Conservation (phyloP, 2,329 filamentous ascomycete species). For the Colletotrichum navitas region DNA sequence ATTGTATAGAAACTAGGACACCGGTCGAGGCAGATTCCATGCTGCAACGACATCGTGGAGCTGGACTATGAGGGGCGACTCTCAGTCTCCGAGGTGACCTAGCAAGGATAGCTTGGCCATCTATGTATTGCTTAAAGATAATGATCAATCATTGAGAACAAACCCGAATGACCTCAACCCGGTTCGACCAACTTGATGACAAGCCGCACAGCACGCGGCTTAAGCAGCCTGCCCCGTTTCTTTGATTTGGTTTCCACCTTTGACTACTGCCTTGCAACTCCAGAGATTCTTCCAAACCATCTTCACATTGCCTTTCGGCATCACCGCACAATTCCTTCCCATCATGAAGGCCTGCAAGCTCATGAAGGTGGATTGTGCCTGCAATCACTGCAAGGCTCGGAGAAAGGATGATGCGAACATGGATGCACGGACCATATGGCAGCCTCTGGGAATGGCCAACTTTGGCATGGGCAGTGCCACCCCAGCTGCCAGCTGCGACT, state of each 20-base stretch:
- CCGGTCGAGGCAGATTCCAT: constrained; percentile 8
- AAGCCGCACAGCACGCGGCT: background rate
- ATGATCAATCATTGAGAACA: constrained; percentile 37
- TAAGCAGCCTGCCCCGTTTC: background rate
- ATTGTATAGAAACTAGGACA: constrained; percentile 22
- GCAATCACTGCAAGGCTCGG: constrained; percentile 26
- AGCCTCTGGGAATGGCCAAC: background rate
- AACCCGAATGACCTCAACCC: background rate
- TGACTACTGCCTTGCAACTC: background rate
- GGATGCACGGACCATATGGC: constrained; percentile 27
- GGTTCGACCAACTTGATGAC: background rate
- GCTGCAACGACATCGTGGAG: constrained; percentile 1
- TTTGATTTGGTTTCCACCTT: background rate
- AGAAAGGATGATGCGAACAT: constrained; percentile 24
- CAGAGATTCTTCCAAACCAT: background rate
- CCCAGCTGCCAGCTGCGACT: constrained; percentile 33
- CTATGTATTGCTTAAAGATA: constrained; percentile 39
- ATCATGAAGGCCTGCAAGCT: constrained; percentile 12
- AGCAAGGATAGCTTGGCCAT: constrained; percentile 10
- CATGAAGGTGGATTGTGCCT: constrained; percentile 15
- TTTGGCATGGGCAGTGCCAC: constrained; percentile 20
- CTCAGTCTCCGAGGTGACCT: background rate
- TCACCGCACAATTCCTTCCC: background rate
- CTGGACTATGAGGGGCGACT: constrained; percentile 19
- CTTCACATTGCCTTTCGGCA: background rate